Base-by-base conservation (phyloP, 305 asterid species). In the Fraxinus sp. region DNA sequence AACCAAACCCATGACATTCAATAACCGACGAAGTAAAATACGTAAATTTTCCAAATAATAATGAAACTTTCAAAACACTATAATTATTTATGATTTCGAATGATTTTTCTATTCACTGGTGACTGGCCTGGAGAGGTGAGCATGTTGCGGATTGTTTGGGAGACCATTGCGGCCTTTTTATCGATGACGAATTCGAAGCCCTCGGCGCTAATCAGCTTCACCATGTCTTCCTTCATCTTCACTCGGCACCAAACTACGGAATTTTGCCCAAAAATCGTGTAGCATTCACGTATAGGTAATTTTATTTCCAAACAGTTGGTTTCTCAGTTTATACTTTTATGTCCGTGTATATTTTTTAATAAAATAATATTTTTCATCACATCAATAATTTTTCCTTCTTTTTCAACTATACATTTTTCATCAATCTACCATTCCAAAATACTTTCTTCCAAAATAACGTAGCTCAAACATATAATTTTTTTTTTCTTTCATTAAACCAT, bases 111-210 rank as follows among this genome's bases (percentile, higher is more conserved):
- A 75, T 64, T 24, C 72, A 3, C 1, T 24, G 57, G 73, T 78
- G 26, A 79, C 13, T 49, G 75, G 94, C 99, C 99, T 89, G 98
- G 99, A 82, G 99, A 96, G 83, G 99, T 94, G 89, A 96, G 98
- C 99, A 96, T 96, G 92, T 93, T 96, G 84, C 96, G 98, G 87
- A 96, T 94, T 75, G 98, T 94, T 89, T 96, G 97, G 66, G 99
- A 96, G 83, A 96, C 98, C 98, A 94, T 93, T 78, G 99, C 99
- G 35, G 98, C 99, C 84, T 94, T 92, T 82, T 89, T 93, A 86
- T 92, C 95, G 80, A 96, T 86, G 81, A 94, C 89, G 87, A 96
- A 96, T 86, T 94, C 98, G 86, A 94, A 93, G 2, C 99, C 99
- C 83, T 96, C 98, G 76, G 98, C 94, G 89, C 99, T 96, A 35